These are phyloP conservation scores for Cicer pinnatifidum DNA, from an alignment of 306 rosid species.

Conservation along the genomic window DNA sequence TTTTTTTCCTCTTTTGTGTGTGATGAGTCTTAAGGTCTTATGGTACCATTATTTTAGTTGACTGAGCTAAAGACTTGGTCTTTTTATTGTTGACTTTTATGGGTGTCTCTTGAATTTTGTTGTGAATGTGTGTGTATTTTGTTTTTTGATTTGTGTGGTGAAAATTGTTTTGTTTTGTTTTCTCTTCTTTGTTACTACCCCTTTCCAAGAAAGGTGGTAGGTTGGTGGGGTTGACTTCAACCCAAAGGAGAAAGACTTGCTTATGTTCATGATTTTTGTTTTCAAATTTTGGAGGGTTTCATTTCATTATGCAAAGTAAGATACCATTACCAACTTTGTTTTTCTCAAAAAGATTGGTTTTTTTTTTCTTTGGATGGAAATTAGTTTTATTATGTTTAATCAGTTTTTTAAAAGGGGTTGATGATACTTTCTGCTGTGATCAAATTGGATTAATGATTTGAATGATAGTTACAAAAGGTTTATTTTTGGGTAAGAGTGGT, in stretches of 20 bases:
- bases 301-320: conserved; percentile 32
- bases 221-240: conserved; percentile 82
- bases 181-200: conserved; percentile 21
- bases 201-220: conserved; percentile 79
- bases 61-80: conserved; percentile 45
- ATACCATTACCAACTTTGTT: conserved; percentile 37
- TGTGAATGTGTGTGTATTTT: conserved; percentile 33
- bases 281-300: conserved; percentile 43
- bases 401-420: conserved; percentile 42
- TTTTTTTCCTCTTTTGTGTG: conserved; percentile 39
- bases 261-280: conserved; percentile 38
- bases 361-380: conserved; percentile 7
- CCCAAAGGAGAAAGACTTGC: conserved; percentile 47
- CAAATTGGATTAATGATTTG: conserved; percentile 39
- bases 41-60: conserved; percentile 63
- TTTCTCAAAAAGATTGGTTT: not conserved
- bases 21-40: conserved; percentile 48
- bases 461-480: conserved; percentile 27
- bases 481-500: conserved; percentile 19
- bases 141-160: conserved; percentile 51
- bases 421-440: conserved; percentile 32
- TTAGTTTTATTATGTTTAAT: conserved; percentile 19
- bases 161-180: conserved; percentile 52
- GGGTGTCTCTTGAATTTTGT: conserved; percentile 48
- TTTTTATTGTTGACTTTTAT: conserved; percentile 42